phyloP scores from a whole-genome alignment of 208 protist genomes.

The Acanthamoeba triangularis region DNA sequence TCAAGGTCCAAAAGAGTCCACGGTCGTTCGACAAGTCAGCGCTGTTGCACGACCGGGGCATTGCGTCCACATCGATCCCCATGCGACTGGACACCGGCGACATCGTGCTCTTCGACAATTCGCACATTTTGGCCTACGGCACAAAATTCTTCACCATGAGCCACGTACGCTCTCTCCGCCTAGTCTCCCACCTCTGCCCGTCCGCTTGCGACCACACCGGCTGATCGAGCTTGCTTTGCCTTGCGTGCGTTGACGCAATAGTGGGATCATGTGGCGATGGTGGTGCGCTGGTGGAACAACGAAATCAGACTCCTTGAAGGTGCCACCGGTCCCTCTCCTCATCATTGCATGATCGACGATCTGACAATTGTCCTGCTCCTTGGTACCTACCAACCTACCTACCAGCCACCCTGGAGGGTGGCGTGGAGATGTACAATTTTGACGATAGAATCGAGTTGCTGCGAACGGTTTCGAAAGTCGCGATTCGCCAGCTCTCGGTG shows the following conservation, averaged over 20 bases:
- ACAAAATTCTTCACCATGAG: slow-evolving; percentile 68
- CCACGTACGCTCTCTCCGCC: not conserved
- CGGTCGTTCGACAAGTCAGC: slow-evolving; percentile 28
- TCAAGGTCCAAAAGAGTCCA: not conserved
- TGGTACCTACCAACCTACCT: too few relatives aligned
- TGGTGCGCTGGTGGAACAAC: slow-evolving; percentile 71
- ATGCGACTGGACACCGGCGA: slow-evolving; percentile 68
- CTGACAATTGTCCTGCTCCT: too few relatives aligned
- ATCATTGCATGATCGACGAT: too few relatives aligned
- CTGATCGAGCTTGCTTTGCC: not conserved
- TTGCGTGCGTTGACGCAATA: not conserved
- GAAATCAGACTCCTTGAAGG: slow-evolving; percentile 62
- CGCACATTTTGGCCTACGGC: slow-evolving; percentile 20
- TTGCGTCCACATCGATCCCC: slow-evolving; percentile 41
- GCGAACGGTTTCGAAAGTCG: slow-evolving; percentile 44
- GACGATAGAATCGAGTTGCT: slow-evolving; percentile 43
- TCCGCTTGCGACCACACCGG: not conserved
- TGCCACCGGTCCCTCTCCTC: not conserved
- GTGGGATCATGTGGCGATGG: slow-evolving; percentile 75
- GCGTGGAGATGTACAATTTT: slow-evolving; percentile 70
- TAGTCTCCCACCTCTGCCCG: not conserved
- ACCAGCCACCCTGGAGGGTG: slow-evolving; percentile 33
- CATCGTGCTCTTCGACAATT: slow-evolving; percentile 69
- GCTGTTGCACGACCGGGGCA: slow-evolving; percentile 10
- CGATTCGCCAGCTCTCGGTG: not conserved